Conservation (phyloP, 2,329 filamentous ascomycete genomes). For the Apiospora sp. region DNA sequence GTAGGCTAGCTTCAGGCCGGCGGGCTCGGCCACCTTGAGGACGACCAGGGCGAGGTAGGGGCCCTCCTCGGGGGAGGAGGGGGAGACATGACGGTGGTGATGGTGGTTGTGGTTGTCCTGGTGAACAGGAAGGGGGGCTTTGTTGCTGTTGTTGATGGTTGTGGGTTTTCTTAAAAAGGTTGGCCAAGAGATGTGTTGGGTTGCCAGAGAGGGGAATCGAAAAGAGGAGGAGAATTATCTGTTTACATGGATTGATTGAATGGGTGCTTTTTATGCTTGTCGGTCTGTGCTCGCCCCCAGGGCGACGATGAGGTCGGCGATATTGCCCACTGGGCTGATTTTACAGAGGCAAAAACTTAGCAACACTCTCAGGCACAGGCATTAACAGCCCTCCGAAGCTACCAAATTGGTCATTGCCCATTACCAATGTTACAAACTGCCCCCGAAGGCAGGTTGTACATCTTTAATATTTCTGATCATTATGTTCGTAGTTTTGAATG, state of each 20-base stretch:
- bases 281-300: neutral
- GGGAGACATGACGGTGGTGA: neutral
- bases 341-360: neutral
- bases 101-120: neutral
- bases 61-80: neutral
- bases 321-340: neutral
- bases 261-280: neutral
- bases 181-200: neutral
- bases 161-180: neutral
- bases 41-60: neutral
- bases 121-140: neutral
- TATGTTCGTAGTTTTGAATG: neutral
- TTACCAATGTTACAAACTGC: neutral
- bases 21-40: slow-evolving; percentile 2
- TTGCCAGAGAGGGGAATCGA: neutral
- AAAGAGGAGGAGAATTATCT: neutral
- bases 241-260: neutral
- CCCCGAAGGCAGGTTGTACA: neutral
- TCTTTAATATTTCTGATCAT: neutral
- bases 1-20: neutral
- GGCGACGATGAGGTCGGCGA: slow-evolving; percentile 1
- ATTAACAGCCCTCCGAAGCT: too few relatives aligned
- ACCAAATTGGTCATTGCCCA: too few relatives aligned
- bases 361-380: neutral
- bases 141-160: neutral